Conservation (phyloP, 306 rosid genomes). For the Vicia faba region DNA sequence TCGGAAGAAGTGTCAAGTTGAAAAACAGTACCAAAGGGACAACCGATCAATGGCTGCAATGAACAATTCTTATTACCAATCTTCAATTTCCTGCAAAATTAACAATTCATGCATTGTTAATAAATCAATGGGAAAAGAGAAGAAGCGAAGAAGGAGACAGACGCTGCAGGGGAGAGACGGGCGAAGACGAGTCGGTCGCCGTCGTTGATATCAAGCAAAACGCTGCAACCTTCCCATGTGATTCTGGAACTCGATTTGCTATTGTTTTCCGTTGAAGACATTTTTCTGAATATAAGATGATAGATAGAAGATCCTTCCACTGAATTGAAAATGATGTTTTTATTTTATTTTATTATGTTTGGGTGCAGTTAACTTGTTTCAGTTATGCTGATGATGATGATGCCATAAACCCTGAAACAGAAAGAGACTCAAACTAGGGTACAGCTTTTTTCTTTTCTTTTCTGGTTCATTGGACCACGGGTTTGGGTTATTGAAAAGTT, state of each 20-base stretch:
- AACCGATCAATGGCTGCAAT: constrained; percentile 72
- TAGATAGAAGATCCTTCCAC: no score
- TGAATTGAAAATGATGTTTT: no score
- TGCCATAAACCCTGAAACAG: no score
- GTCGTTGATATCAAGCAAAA: constrained; percentile 87
- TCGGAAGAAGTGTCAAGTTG: constrained; percentile 60
- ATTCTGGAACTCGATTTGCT: constrained; percentile 36
- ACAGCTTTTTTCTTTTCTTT: no score
- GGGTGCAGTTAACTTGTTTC: no score
- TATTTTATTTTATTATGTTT: no score
- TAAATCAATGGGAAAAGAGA: neutral
- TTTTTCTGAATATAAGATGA: neutral
- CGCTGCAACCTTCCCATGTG: constrained; percentile 92
- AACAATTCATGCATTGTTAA: neutral
- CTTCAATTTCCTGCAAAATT: constrained; percentile 66
- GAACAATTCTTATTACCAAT: constrained; percentile 82
- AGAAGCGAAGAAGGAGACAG: constrained; percentile 13
- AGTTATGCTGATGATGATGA: no score
- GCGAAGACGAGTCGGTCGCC: constrained; percentile 93
- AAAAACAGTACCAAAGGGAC: constrained; percentile 77
- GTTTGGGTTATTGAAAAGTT: no score
- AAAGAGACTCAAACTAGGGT: no score
- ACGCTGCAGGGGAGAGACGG: constrained; percentile 83
- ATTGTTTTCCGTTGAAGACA: neutral
- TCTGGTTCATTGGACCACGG: no score